Conservation (phyloP, 805 yeast genomes). For the Scheffersomyces coipomensis region DNA sequence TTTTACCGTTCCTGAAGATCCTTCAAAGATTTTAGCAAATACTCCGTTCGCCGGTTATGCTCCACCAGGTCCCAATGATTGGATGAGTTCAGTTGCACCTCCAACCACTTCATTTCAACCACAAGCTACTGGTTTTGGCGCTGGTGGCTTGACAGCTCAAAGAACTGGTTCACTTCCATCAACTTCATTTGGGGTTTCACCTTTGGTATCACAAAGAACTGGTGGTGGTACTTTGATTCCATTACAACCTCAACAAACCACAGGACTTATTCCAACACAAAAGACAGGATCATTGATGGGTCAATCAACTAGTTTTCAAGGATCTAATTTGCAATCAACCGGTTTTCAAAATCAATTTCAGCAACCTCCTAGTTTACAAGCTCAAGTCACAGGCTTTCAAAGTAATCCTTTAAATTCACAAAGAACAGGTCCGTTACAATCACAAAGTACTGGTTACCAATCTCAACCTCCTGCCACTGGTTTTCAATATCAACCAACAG, state of each 20-base stretch:
- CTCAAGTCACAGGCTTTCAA: conserved; percentile 21
- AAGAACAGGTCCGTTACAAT: conserved; percentile 19
- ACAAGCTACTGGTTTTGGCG: conserved; percentile 28
- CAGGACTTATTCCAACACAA: conserved; percentile 54
- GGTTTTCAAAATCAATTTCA: conserved; percentile 8
- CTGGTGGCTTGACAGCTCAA: conserved; percentile 25
- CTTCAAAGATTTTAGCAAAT: conserved; percentile 36
- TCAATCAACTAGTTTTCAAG: conserved; percentile 21
- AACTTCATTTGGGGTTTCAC: conserved; percentile 8
- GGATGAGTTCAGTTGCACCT: conserved; percentile 22
- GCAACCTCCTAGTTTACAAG: conserved; percentile 16
- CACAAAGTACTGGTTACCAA: conserved; percentile 31
- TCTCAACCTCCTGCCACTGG: conserved; percentile 31
- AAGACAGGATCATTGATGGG: conserved; percentile 33
- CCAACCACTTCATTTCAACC: conserved; percentile 30
- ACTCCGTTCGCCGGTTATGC: conserved; percentile 41
- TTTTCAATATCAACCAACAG: conserved; percentile 42
- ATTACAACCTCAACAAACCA: conserved; percentile 68
- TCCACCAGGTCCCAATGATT: conserved; percentile 17
- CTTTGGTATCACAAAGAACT: conserved; percentile 39
- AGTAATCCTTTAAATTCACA: conserved; percentile 16
- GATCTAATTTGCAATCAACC: conserved; percentile 25
- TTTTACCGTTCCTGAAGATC: conserved; percentile 68
- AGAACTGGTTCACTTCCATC: conserved; percentile 42
- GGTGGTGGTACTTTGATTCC: conserved; percentile 46